Percentiles rank a stretch among this genome's conserved stretches.
Conservation (phyloP, 2,329 filamentous ascomycete species). For the Venturia pyrina region DNA sequence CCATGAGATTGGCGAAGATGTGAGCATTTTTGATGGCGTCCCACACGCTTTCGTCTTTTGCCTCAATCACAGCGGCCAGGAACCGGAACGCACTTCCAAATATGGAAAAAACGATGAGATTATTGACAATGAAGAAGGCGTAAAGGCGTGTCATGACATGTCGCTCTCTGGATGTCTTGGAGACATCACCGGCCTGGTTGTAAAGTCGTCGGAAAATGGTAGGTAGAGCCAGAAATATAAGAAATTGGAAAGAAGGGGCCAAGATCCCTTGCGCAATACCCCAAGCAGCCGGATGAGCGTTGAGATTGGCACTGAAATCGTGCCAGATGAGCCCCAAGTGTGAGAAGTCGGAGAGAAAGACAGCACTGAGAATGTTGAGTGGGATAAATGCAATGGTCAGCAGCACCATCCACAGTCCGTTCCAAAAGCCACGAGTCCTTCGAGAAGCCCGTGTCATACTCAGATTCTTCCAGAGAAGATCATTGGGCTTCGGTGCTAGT, state of each 20-base stretch:
- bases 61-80: conserved; percentile 50
- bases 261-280: conserved; percentile 84
- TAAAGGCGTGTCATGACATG: conserved; percentile 89
- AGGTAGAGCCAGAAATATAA: conserved; percentile 79
- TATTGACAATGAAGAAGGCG: conserved; percentile 98
- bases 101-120: conserved; percentile 83
- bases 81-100: conserved; percentile 77
- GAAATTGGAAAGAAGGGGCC: conserved; percentile 61
- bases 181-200: conserved; percentile 74
- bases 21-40: conserved; percentile 11
- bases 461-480: conserved; percentile 95
- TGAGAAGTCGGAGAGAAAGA: conserved; percentile 78
- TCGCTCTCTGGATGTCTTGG: conserved; percentile 83
- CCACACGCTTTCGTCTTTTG: conserved; percentile 41
- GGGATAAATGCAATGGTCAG: conserved; percentile 80
- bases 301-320: conserved; percentile 58
- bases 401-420: conserved; percentile 62
- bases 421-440: conserved; percentile 40
- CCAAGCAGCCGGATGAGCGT: conserved; percentile 59
- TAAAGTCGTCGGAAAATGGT: conserved; percentile 84
- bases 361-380: conserved; percentile 86
- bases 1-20: conserved; percentile 42
- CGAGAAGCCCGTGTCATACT: conserved; percentile 59
- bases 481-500: conserved; percentile 76
- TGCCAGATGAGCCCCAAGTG: conserved; percentile 49